These are phyloP conservation scores for Lunasporangiospora selenospora DNA, from an alignment of 192 early-diverging fungal species.

Conservation along the genomic window DNA sequence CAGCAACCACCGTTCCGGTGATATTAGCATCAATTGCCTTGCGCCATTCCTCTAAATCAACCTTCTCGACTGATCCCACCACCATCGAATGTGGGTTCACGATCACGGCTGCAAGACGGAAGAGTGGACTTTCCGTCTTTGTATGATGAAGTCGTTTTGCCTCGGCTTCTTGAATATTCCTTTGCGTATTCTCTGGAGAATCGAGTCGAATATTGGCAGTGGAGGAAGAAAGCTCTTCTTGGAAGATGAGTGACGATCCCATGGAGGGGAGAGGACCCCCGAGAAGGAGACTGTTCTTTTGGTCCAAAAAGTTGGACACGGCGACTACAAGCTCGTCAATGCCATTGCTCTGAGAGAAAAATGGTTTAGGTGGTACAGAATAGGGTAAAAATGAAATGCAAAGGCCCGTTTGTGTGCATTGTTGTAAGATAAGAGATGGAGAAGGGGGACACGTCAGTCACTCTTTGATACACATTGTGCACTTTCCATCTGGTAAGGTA, in stretches of 20 bases:
- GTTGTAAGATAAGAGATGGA: no score
- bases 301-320: slow-evolving; percentile 32
- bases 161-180: slow-evolving; percentile 21
- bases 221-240: slow-evolving; percentile 33
- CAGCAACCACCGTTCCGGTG: slow-evolving; percentile 29
- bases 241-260: slow-evolving; percentile 3
- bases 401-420: no score
- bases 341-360: slow-evolving; percentile 14
- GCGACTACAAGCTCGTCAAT: slow-evolving; percentile 21
- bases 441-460: no score
- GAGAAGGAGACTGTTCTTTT: slow-evolving; percentile 18
- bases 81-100: slow-evolving; percentile 10
- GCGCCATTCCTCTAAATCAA: slow-evolving; percentile 22
- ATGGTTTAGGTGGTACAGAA: no score
- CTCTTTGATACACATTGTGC: no score
- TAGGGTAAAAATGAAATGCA: no score
- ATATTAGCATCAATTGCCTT: slow-evolving; percentile 29
- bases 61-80: slow-evolving; percentile 31
- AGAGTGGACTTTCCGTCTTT: slow-evolving; percentile 20
- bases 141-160: slow-evolving; percentile 14
- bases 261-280: slow-evolving; percentile 1
- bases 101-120: slow-evolving; percentile 35
- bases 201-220: slow-evolving; percentile 27
- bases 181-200: slow-evolving; percentile 14
- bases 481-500: no score